Evolutionary conservation across 306 rosid species (phyloP).

Genomic region (Hippophae rhamnoides): DNA sequence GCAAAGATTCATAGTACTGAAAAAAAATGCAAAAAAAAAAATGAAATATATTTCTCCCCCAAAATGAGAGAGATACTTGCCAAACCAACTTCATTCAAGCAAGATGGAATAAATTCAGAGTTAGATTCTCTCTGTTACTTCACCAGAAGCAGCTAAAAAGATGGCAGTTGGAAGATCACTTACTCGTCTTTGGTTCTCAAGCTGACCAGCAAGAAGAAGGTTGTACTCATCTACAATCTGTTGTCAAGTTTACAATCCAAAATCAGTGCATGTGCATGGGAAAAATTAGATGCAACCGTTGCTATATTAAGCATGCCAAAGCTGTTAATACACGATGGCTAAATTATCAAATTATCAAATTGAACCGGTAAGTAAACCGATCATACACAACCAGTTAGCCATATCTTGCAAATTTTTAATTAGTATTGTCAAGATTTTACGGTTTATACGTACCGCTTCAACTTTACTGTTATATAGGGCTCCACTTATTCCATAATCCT

Average conservation of each 20-base stretch:
- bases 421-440: background rate
- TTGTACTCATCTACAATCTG: slow-evolving; percentile 94
- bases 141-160: background rate
- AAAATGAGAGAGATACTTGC: background rate
- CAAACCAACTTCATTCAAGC: background rate
- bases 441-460: slow-evolving; percentile 53
- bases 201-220: slow-evolving; percentile 75
- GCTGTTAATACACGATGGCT: slow-evolving; percentile 14
- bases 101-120: background rate
- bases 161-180: slow-evolving; percentile 6
- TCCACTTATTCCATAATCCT: slow-evolving; percentile 63
- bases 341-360: too few species aligned
- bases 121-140: background rate
- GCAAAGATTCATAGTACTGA: slow-evolving; percentile 67
- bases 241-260: slow-evolving; percentile 22
- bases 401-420: background rate
- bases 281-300: slow-evolving; percentile 9
- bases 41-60: background rate
- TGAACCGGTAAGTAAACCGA: background rate
- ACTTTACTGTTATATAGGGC: slow-evolving; percentile 88
- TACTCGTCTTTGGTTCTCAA: slow-evolving; percentile 90
- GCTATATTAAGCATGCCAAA: background rate
- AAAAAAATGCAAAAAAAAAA: slow-evolving; percentile 7
- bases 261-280: slow-evolving; percentile 13
- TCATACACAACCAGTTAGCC: slow-evolving; percentile 5